Conservation (phyloP, 2,329 filamentous ascomycete genomes). For the Cercospora sojina region DNA sequence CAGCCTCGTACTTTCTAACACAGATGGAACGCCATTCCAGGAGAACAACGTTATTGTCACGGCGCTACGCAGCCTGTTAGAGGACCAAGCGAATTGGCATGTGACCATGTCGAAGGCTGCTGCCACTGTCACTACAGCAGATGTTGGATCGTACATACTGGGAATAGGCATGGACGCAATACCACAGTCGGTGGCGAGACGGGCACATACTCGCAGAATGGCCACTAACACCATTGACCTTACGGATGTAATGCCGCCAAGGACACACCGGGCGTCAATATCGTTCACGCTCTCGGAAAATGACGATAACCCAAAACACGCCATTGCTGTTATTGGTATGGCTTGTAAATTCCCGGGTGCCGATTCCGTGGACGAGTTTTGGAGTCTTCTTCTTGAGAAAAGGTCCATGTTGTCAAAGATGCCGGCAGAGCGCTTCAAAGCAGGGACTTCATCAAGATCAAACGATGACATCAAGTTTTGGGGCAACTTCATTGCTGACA, state of each 20-base stretch:
- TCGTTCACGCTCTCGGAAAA: background rate
- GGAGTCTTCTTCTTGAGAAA: constrained; percentile 14
- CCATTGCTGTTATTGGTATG: constrained; percentile 23
- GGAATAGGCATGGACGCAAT: background rate
- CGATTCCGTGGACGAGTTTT: constrained; percentile 16
- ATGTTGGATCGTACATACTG: background rate
- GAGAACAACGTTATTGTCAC: background rate
- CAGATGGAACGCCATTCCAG: background rate
- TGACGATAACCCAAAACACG: background rate
- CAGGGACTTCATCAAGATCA: background rate
- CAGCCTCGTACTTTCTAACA: constrained; percentile 7
- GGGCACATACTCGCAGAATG: background rate
- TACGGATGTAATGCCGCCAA: background rate
- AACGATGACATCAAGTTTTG: constrained; percentile 7
- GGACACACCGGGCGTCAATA: background rate
- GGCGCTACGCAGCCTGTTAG: constrained; percentile 8
- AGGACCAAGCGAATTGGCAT: constrained; percentile 12
- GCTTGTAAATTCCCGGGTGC: constrained; percentile 18
- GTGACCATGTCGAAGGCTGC: constrained; percentile 4
- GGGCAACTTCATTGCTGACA: constrained; percentile 23
- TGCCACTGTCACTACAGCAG: background rate
- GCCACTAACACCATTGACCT: background rate
- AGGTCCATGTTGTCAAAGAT: constrained; percentile 12
- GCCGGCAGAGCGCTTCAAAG: constrained; percentile 12
- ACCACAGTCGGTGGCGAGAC: background rate